These are phyloP conservation scores for Iberis pinnata DNA, from an alignment of 345 rosid genomes.

Conservation along the genomic window DNA sequence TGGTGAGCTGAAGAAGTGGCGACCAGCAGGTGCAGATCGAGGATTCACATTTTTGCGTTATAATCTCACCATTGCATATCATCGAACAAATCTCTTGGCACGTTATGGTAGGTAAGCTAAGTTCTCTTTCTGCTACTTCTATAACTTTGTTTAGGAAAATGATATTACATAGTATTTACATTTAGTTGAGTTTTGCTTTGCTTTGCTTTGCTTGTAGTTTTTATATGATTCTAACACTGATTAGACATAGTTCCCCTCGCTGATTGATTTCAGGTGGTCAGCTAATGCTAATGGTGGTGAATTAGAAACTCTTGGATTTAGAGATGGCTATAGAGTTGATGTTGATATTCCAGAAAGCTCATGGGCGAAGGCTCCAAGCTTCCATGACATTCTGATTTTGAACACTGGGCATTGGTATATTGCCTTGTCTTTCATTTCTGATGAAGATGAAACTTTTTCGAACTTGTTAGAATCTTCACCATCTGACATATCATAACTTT, in stretches of 20 bases:
- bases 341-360: conserved; percentile 81
- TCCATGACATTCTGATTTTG: conserved; percentile 68
- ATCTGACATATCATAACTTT: background rate
- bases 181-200: background rate
- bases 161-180: background rate
- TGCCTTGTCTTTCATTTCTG: background rate
- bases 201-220: background rate
- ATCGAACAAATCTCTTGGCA: conserved; percentile 83
- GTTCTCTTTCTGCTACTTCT: conserved; percentile 1
- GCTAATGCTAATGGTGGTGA: conserved; percentile 57
- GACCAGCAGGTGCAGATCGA: conserved; percentile 87
- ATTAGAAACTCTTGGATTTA: conserved; percentile 73
- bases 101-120: conserved; percentile 92
- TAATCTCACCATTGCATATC: conserved; percentile 86
- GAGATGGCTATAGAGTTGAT: conserved; percentile 83
- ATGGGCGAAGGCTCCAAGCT: conserved; percentile 69
- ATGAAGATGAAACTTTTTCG: background rate
- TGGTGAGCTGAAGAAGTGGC: conserved; percentile 76
- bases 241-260: background rate
- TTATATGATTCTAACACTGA: background rate
- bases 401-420: conserved; percentile 92
- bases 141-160: background rate
- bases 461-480: background rate
- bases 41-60: conserved; percentile 75
- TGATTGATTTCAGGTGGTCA: conserved; percentile 53